These are phyloP conservation scores for Tothia fuscella DNA, from an alignment of 2,329 filamentous ascomycete species.

Conservation along the genomic window DNA sequence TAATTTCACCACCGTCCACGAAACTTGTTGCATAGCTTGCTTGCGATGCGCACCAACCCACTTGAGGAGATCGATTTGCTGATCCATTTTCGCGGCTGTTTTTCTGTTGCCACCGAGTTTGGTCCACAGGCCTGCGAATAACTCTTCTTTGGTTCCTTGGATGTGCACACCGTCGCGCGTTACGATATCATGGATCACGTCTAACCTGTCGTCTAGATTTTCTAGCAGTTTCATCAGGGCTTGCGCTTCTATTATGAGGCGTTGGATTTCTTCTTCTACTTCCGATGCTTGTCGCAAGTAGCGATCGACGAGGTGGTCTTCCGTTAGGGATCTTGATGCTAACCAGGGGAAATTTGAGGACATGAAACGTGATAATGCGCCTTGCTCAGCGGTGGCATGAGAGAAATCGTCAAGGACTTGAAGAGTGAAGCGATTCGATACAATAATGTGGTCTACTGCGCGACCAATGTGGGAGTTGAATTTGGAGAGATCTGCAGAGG, in stretches of 20 bases:
- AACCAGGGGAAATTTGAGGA: too few species aligned
- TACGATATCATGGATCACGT: conserved; percentile 57
- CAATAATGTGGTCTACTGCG: conserved; percentile 62
- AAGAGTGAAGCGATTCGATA: conserved; percentile 64
- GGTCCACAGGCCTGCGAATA: conserved; percentile 61
- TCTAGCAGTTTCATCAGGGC: conserved; percentile 53
- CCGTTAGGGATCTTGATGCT: conserved; percentile 43
- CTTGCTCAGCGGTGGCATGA: conserved; percentile 26
- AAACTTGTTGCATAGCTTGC: conserved; percentile 56
- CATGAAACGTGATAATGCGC: conserved; percentile 30
- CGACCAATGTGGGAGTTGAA: conserved; percentile 69
- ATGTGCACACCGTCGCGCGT: conserved; percentile 50
- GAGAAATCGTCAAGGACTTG: conserved; percentile 54
- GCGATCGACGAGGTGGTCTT: conserved; percentile 55
- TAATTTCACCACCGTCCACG: conserved; percentile 56
- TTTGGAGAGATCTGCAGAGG: conserved; percentile 53
- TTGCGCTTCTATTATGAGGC: conserved; percentile 58
- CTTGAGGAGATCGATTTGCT: conserved; percentile 51
- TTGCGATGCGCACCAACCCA: conserved; percentile 56
- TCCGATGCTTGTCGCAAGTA: conserved; percentile 62
- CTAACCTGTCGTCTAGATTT: conserved; percentile 57
- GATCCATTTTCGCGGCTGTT: conserved; percentile 44
- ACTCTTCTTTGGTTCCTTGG: conserved; percentile 48
- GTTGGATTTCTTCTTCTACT: conserved; percentile 56
- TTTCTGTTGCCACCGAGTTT: conserved; percentile 56